These are phyloP conservation scores for Arbutus unedo DNA, from an alignment of 148 eudicot genomes.

Conservation along the genomic window DNA sequence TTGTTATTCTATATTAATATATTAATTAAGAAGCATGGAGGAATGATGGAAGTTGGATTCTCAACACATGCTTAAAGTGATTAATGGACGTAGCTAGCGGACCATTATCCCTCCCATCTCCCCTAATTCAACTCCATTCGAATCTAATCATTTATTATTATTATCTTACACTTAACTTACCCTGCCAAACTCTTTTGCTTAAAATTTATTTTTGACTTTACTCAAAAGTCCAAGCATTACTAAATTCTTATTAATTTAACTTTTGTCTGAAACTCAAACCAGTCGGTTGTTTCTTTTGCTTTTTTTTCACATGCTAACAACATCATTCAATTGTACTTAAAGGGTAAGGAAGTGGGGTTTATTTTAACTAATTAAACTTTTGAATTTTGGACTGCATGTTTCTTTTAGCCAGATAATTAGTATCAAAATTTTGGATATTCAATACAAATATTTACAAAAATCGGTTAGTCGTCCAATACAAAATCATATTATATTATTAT, in stretches of 20 bases:
- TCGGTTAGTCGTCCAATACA: not conserved
- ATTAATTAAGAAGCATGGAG: not conserved
- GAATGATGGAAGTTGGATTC: slow-evolving; percentile 13
- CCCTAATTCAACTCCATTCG: not conserved
- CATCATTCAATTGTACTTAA: not conserved
- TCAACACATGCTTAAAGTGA: slow-evolving; percentile 14
- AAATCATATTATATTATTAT: not conserved
- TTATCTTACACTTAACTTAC: not conserved
- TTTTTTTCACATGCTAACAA: not conserved
- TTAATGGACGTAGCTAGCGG: not conserved
- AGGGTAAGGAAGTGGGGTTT: too few species aligned
- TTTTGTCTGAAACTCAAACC: slow-evolving; percentile 5
- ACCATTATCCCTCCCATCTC: slow-evolving; percentile 2
- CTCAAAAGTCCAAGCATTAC: slow-evolving; percentile 1
- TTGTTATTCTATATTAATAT: too few species aligned
- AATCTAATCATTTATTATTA: slow-evolving; percentile 5
- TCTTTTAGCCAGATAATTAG: too few species aligned
- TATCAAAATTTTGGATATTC: too few species aligned
- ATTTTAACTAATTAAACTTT: too few species aligned
- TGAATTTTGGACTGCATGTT: not conserved
- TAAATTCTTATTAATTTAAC: not conserved
- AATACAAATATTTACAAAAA: too few species aligned
- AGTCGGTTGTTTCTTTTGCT: not conserved
- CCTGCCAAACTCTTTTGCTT: not conserved
- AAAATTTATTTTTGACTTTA: not conserved